Evolutionary conservation across 1,284 basidiomycete species (phyloP), one percentile per base, ranked within the genome.

Genomic region (Cryptococcus sp.): DNA sequence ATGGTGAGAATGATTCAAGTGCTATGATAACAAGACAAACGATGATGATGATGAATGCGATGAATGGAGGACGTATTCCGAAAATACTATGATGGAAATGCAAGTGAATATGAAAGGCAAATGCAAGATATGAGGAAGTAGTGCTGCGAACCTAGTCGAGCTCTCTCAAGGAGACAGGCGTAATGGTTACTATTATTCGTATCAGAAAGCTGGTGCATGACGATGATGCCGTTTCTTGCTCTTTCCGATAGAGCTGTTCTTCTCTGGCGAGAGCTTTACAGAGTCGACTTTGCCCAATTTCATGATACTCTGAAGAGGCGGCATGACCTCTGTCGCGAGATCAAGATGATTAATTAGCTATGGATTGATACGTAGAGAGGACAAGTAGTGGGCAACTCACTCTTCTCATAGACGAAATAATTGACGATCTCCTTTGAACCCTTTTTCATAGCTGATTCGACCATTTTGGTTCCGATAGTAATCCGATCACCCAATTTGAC

Each of bases 361-460:
- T 10, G 2, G 8, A 34, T 10, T 10, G 1, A 3, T 26, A n/a
- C 26, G 3, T 6, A 5, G 46, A 6, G 11, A 16, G 3, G 20
- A 17, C 48, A 1, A 3, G 2, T 16, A 13, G 17, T 8, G 37
- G 8, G 17, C n/a, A 40, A 66, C 69, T 61, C 57, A 72, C 87
- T 86, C 76, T 91, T 92, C 72, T 90, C 90, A 57, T 80, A 76
- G 51, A 85, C 83, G 46, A 93, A 81, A 70, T 89, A 93, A 52
- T 87, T 81, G 50, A 87, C 85, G 52, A 93, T 73, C 22, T 76
- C 73, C 69, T 86, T 89, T 83, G 71, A 60, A 2, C 70, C 72
- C 23, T 61, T 76, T 51, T 81, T 83, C 10, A 87, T 81, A 22
- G 73, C 72, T 39, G 57, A 48, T 55, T 73, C 66, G 37, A 76